Evolutionary conservation across 2,329 filamentous ascomycete genomes (phyloP).

Genomic region (Diplodia corticola): DNA sequence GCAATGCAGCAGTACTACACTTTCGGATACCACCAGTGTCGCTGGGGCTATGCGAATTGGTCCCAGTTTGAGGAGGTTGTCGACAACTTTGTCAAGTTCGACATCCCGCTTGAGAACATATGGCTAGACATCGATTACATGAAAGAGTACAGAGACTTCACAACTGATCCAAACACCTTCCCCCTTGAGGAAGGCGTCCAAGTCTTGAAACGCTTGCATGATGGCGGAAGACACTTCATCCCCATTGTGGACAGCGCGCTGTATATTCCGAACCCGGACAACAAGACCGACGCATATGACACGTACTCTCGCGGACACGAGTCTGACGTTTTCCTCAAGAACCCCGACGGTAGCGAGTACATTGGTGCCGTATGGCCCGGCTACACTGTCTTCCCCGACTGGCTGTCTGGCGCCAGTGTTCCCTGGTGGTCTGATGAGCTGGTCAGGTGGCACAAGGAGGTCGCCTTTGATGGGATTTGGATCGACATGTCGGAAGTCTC

Average conservation of each 20-base stretch:
- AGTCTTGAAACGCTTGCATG: slow-evolving; percentile 56
- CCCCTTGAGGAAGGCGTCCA: slow-evolving; percentile 50
- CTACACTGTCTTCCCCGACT: slow-evolving; percentile 63
- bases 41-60: slow-evolving; percentile 80
- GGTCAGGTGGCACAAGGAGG: slow-evolving; percentile 52
- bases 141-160: slow-evolving; percentile 62
- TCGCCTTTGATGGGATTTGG: slow-evolving; percentile 54
- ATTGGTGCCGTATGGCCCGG: slow-evolving; percentile 59
- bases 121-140: slow-evolving; percentile 56
- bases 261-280: slow-evolving; percentile 71
- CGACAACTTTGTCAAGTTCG: slow-evolving; percentile 54
- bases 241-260: slow-evolving; percentile 65
- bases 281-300: slow-evolving; percentile 60
- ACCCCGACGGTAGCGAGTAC: slow-evolving; percentile 57
- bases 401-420: slow-evolving; percentile 59
- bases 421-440: slow-evolving; percentile 62
- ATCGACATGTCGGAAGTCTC: slow-evolving; percentile 64
- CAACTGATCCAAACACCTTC: slow-evolving; percentile 56
- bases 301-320: slow-evolving; percentile 54
- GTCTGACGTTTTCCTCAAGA: slow-evolving; percentile 52
- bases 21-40: slow-evolving; percentile 79
- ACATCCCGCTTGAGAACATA: slow-evolving; percentile 54
- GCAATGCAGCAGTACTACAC: slow-evolving; percentile 81
- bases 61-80: slow-evolving; percentile 61
- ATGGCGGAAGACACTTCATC: slow-evolving; percentile 58